Conservation (phyloP, 2,329 filamentous ascomycete species). For the Raffaelea deltoideospora region DNA sequence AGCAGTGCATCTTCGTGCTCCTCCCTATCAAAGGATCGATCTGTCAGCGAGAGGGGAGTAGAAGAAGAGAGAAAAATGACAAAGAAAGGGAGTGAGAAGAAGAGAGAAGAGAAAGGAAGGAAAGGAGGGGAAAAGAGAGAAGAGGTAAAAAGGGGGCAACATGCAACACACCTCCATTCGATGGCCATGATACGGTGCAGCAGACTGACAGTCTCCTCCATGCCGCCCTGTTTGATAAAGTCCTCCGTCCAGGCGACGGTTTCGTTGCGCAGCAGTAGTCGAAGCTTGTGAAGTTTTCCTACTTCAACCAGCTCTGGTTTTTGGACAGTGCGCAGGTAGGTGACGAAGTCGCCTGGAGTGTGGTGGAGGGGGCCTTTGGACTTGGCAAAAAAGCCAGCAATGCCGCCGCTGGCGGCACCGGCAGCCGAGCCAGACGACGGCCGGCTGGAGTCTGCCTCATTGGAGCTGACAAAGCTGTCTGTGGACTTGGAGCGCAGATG, state of each 20-base stretch:
- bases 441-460: conserved; percentile 28
- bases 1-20: conserved; percentile 90
- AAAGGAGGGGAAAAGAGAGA: no score
- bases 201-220: conserved; percentile 78
- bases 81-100: neutral
- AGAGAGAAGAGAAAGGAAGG: neutral
- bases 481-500: conserved; percentile 59
- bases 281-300: conserved; percentile 87
- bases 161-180: conserved; percentile 76
- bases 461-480: conserved; percentile 48
- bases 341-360: conserved; percentile 69
- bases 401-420: conserved; percentile 19
- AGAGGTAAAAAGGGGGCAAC: no score
- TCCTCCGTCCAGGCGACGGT: conserved; percentile 90
- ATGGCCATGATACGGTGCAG: conserved; percentile 87
- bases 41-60: neutral
- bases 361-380: conserved; percentile 61
- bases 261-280: conserved; percentile 80
- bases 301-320: conserved; percentile 78
- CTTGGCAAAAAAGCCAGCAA: conserved; percentile 37
- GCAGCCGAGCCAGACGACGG: conserved; percentile 26
- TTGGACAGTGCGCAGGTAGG: conserved; percentile 66
- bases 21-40: conserved; percentile 48
- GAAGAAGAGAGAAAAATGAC: neutral
- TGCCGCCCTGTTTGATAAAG: conserved; percentile 79